Evolutionary conservation across 805 yeast species (phyloP).

Genomic region (Peterozyma toletana): DNA sequence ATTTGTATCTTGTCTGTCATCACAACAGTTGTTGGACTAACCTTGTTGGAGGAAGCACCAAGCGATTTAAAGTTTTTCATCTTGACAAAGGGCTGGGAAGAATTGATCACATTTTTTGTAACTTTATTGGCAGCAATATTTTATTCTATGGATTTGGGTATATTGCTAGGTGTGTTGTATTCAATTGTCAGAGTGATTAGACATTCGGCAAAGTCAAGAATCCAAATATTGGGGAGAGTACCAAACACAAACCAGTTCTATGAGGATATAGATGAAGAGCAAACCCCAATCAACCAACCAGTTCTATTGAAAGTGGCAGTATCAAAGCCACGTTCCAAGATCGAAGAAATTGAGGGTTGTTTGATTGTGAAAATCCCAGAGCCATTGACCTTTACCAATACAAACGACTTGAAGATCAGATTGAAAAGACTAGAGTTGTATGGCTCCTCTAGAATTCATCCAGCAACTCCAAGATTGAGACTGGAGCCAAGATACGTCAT

Average conservation of each 20-base stretch:
- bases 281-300: not conserved
- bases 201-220: slow-evolving; percentile 75
- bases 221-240: slow-evolving; percentile 71
- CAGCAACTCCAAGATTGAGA: slow-evolving; percentile 55
- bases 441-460: slow-evolving; percentile 71
- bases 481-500: slow-evolving; percentile 50
- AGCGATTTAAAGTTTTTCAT: slow-evolving; percentile 68
- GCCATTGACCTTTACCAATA: slow-evolving; percentile 82
- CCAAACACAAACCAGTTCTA: slow-evolving; percentile 28
- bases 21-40: slow-evolving; percentile 70
- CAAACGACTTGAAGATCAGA: slow-evolving; percentile 65
- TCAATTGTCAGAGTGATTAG: slow-evolving; percentile 74
- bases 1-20: slow-evolving; percentile 73
- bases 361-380: slow-evolving; percentile 79
- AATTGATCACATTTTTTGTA: slow-evolving; percentile 58
- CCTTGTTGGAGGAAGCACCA: slow-evolving; percentile 80
- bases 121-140: slow-evolving; percentile 59
- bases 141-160: slow-evolving; percentile 84
- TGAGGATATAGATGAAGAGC: slow-evolving; percentile 16
- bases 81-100: slow-evolving; percentile 69
- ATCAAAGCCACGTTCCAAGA: slow-evolving; percentile 12
- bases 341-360: slow-evolving; percentile 57
- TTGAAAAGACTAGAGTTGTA: slow-evolving; percentile 66
- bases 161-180: slow-evolving; percentile 77
- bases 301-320: not conserved